Base-by-base conservation (phyloP, 176 grass and related monocot genomes). In the Phyllostachys edulis region DNA sequence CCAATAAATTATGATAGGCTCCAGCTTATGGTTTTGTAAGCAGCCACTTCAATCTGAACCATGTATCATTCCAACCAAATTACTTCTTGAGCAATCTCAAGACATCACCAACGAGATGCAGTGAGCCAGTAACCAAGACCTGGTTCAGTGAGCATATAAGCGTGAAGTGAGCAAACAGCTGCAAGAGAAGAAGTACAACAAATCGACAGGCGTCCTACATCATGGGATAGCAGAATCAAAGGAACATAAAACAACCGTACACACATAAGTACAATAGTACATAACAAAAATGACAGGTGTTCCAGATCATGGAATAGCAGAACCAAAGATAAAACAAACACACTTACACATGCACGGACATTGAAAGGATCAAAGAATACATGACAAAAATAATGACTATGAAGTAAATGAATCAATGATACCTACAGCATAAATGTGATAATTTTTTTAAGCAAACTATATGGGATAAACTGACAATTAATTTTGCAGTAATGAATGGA, bases 51-150 rank as follows among this genome's bases (percentile, higher is more conserved):
- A 86, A 61, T 82, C 65, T 65, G 65, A 82, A 73, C 49, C 44
- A 65, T 79, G 49, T 67, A 55, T 65, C 29, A 26, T 77, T 77
- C 47, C 59, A 71, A 56, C 15, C 14, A 79, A 67, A 41, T 89
- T 85, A 92, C 60, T 85, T 88, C 69, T 80, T 83, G 49, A 92
- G 71, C 76, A 92, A 88, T 85, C 88, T 92, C 84, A 92, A 84
- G 51, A 89, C 90, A 92, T 89, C 90, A 55, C 90, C 90, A 65
- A 92, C 51, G 41, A 92, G 83, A 81, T 92, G 90, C 42, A 89
- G 76, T n/a, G 90, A 92, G 49, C 87, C 90, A 87, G 90, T 87
- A 46, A 92, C 90, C 73, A 89, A 77, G 81, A 89, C 90, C 90
- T 92, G 63, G 45, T 82, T 49, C 63, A 69, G 47, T 76, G 69